phyloP scores from a whole-genome alignment of 805 yeast genomes.

The Ogataea thermomethanolica region DNA sequence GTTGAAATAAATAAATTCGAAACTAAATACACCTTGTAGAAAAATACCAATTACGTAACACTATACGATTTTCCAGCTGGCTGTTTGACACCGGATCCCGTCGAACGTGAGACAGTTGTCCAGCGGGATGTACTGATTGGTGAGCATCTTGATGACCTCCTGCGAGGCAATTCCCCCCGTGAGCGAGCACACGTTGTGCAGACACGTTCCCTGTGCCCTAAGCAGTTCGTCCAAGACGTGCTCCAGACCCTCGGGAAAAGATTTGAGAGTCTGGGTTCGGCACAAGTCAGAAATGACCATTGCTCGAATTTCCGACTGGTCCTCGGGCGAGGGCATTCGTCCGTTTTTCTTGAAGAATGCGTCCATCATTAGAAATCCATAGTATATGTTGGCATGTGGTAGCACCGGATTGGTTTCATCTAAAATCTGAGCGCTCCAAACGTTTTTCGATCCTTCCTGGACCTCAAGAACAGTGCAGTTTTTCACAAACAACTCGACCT shows the following conservation, averaged over 20 bases:
- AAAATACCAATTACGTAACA: background rate
- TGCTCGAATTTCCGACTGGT: conserved; percentile 22
- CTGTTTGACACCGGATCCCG: conserved; percentile 56
- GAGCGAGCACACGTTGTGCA: conserved; percentile 60
- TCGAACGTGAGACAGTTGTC: conserved; percentile 70
- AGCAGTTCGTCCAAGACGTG: conserved; percentile 41
- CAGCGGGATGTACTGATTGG: conserved; percentile 78
- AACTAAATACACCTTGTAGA: background rate
- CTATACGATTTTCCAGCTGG: conserved; percentile 22
- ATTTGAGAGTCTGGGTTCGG: conserved; percentile 17
- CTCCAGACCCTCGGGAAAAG: conserved; percentile 35
- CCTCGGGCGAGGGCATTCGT: conserved; percentile 17
- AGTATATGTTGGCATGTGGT: conserved; percentile 32
- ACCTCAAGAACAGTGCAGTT: conserved; percentile 54
- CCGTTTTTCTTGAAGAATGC: conserved; percentile 26
- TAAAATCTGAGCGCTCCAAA: conserved; percentile 20
- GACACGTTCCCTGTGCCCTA: conserved; percentile 39
- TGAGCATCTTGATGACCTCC: conserved; percentile 70
- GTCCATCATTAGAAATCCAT: conserved; percentile 38
- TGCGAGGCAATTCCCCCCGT: conserved; percentile 87
- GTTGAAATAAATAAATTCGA: background rate
- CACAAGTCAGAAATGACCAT: conserved; percentile 27
- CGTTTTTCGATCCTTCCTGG: conserved; percentile 40
- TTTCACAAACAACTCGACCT: conserved; percentile 53
- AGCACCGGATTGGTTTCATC: conserved; percentile 13